Evolutionary conservation across 768 basidiomycete species (phyloP).

Genomic region (Auricularia sp.): DNA sequence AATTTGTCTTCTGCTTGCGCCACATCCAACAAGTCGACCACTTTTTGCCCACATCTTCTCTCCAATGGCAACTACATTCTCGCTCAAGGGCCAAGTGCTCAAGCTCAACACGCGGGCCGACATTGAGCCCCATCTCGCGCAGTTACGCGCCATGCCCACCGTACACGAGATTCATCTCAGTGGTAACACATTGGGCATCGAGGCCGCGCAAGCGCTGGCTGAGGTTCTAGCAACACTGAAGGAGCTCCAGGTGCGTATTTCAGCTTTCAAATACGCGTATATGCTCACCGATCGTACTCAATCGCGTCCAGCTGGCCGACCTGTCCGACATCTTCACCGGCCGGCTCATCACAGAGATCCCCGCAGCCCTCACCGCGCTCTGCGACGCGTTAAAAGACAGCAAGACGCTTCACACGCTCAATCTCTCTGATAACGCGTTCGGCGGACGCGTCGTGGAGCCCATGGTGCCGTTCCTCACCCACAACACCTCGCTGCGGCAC

Average conservation of each 20-base stretch:
- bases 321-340: slow-evolving; percentile 98
- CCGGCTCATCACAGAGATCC: slow-evolving; percentile 91
- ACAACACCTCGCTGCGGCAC: slow-evolving; percentile 71
- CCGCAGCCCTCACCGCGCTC: slow-evolving; percentile 74
- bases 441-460: slow-evolving; percentile 92
- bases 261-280: neutral
- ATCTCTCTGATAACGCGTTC: slow-evolving; percentile 94
- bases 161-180: slow-evolving; percentile 86
- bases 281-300: neutral
- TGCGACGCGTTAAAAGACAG: slow-evolving; percentile 80
- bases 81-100: slow-evolving; percentile 56
- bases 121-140: slow-evolving; percentile 57
- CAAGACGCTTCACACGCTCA: slow-evolving; percentile 71
- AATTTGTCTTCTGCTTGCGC: too few relatives aligned
- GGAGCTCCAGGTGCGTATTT: slow-evolving; percentile 50
- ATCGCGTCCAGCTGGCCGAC: slow-evolving; percentile 64
- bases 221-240: slow-evolving; percentile 63
- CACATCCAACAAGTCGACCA: too few relatives aligned
- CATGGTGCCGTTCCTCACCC: slow-evolving; percentile 78
- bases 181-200: slow-evolving; percentile 89
- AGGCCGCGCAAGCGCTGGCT: slow-evolving; percentile 76
- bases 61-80: slow-evolving; percentile 26
- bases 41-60: too few relatives aligned
- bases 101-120: slow-evolving; percentile 72
- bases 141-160: slow-evolving; percentile 30